Percentiles rank a stretch among this genome's conserved stretches.
These are phyloP conservation scores for Paraurostyla sp. DNA, from an alignment of 73 alveolate genomes.

Conservation along the genomic window DNA sequence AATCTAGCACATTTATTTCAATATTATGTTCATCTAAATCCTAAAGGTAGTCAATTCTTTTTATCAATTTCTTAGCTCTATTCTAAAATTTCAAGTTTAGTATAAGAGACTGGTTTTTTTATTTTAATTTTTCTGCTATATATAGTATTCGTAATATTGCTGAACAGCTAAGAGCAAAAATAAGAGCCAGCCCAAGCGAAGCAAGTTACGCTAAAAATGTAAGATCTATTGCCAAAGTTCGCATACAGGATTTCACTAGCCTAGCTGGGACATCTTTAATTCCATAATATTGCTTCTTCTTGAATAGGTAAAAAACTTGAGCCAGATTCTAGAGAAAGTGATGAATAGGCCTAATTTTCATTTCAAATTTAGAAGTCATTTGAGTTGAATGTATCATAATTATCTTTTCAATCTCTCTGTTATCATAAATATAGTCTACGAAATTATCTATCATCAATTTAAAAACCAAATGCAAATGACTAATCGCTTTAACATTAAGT, in stretches of 20 bases:
- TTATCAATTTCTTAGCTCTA: conserved; percentile 72
- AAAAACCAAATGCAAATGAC: conserved; percentile 72
- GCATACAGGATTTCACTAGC: conserved; percentile 81
- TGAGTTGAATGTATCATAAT: conserved; percentile 88
- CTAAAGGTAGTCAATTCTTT: conserved; percentile 74
- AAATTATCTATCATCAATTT: conserved; percentile 79
- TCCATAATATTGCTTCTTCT: conserved; percentile 81
- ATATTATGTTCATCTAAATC: conserved; percentile 90
- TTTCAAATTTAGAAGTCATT: conserved; percentile 76
- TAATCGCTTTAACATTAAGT: too few species aligned
- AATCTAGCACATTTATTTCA: conserved; percentile 84
- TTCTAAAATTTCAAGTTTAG: too few species aligned
- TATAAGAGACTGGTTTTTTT: too few species aligned
- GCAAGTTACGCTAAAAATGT: too few species aligned
- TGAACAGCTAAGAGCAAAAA: too few species aligned
- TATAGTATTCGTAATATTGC: too few species aligned
- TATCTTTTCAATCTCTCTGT: conserved; percentile 85
- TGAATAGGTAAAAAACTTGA: conserved; percentile 75
- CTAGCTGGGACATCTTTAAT: conserved; percentile 75
- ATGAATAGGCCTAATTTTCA: not conserved
- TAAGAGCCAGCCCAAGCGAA: too few species aligned
- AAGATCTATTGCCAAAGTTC: conserved; percentile 80
- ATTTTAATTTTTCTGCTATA: conserved; percentile 77
- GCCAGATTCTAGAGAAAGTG: conserved; percentile 58
- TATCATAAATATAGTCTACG: conserved; percentile 88